Evolutionary conservation across 192 early-diverging fungal species (phyloP).

Genomic region (Linnemannia zychae): DNA sequence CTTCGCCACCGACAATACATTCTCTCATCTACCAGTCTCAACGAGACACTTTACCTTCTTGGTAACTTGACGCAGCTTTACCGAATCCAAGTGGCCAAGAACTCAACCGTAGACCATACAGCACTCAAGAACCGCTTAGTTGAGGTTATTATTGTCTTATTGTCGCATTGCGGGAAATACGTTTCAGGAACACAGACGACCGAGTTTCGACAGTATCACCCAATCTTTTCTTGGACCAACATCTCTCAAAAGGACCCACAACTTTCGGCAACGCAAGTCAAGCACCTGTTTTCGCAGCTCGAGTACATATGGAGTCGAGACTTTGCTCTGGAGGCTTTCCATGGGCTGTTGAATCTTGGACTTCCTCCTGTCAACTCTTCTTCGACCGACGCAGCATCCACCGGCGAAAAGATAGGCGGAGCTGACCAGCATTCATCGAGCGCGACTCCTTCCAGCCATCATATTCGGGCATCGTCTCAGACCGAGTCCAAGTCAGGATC

Average conservation of each 20-base stretch:
- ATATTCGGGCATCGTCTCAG: neutral
- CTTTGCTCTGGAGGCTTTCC: conserved; percentile 36
- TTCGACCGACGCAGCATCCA: neutral
- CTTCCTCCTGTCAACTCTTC: conserved; percentile 13
- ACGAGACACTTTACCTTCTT: conserved; percentile 41
- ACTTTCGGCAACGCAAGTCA: conserved; percentile 36
- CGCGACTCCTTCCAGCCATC: conserved; percentile 7
- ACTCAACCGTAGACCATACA: neutral
- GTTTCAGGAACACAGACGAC: conserved; percentile 33
- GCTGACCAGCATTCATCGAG: neutral
- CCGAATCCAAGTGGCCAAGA: conserved; percentile 7
- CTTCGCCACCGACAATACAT: conserved; percentile 34
- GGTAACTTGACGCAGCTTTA: conserved; percentile 38
- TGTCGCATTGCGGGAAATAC: conserved; percentile 40
- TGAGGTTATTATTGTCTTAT: conserved; percentile 25
- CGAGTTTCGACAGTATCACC: conserved; percentile 44
- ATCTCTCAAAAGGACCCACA: conserved; percentile 35
- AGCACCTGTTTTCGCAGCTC: conserved; percentile 27
- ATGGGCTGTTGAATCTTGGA: conserved; percentile 13
- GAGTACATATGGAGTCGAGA: conserved; percentile 45
- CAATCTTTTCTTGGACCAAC: conserved; percentile 45
- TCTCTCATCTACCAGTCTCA: conserved; percentile 32
- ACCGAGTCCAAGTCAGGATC: neutral
- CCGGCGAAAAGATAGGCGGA: neutral
- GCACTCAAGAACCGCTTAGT: conserved; percentile 25